Conservation (phyloP, 2,329 filamentous ascomycete species). For the Phialocephala sp. region DNA sequence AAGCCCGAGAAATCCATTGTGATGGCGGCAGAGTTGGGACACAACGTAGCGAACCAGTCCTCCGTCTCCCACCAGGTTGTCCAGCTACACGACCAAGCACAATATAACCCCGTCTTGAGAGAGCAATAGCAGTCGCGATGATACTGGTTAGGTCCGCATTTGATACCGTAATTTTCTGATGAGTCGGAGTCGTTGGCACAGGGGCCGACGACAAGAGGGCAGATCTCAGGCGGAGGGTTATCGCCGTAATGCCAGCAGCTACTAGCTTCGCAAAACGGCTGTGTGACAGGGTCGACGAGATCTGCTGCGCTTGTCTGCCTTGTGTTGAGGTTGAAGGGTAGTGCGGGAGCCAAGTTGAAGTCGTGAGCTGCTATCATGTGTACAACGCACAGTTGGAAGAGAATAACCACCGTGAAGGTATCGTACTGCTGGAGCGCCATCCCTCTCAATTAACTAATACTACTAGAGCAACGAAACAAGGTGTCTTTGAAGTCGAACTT, state of each 20-base stretch:
- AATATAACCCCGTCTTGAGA: neutral
- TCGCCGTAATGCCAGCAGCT: neutral
- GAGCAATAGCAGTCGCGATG: slow-evolving; percentile 1
- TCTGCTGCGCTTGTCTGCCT: neutral
- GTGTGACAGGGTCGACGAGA: neutral
- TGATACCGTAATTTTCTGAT: neutral
- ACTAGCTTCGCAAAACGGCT: neutral
- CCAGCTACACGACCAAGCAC: neutral
- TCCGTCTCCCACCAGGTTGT: neutral
- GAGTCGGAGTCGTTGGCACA: neutral
- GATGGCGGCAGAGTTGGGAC: neutral
- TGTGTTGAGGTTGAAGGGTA: neutral
- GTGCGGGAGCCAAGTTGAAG: neutral
- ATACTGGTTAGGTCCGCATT: neutral
- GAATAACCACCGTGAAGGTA: neutral
- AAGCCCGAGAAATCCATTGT: neutral
- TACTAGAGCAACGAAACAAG: neutral
- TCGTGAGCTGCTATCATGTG: neutral
- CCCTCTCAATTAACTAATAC: neutral
- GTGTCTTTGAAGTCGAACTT: neutral
- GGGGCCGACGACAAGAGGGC: slow-evolving; percentile 1
- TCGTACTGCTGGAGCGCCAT: neutral
- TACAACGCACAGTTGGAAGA: neutral
- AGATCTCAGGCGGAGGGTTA: neutral
- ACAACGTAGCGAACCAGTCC: neutral